These are phyloP conservation scores for Decorospora gaudefroyi DNA, from an alignment of 2,329 filamentous ascomycete genomes.

Conservation along the genomic window DNA sequence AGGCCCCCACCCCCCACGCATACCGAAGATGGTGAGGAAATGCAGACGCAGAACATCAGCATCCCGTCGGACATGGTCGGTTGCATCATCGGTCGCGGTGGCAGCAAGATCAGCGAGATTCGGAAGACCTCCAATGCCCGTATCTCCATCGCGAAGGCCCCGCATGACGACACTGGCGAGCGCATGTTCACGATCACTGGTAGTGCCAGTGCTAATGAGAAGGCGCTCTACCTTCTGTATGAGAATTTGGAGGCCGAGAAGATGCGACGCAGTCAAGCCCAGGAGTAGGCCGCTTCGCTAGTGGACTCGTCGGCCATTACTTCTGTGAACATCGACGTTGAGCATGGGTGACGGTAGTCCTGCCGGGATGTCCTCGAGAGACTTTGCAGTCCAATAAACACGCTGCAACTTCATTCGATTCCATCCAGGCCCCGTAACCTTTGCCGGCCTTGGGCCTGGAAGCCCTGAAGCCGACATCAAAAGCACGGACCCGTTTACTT, in stretches of 20 bases:
- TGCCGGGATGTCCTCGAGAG: background rate
- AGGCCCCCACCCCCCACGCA: conserved; percentile 80
- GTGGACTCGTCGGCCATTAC: conserved; percentile 5
- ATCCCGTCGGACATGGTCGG: conserved; percentile 99
- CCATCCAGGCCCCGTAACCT: conserved; percentile 5
- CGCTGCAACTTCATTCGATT: conserved; percentile 1
- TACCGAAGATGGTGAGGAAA: conserved; percentile 95
- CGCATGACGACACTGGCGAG: conserved; percentile 96
- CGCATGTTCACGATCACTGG: conserved; percentile 99
- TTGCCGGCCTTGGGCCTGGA: conserved; percentile 4
- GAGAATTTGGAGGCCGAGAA: conserved; percentile 99
- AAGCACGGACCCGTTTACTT: conserved; percentile 42
- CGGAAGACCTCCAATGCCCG: conserved; percentile 94
- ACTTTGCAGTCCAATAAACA: background rate
- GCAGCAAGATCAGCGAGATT: conserved; percentile 98
- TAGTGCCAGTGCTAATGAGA: conserved; percentile 90
- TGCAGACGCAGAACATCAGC: conserved; percentile 99
- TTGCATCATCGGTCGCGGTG: conserved; percentile 94
- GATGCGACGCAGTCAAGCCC: conserved; percentile 84
- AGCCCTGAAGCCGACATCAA: conserved; percentile 23
- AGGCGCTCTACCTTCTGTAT: conserved; percentile 92
- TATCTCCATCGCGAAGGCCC: conserved; percentile 96
- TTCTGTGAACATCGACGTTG: conserved; percentile 1
- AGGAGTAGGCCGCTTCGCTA: conserved; percentile 50
- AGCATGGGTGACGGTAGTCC: background rate